A percentile compares a stretch with the other conserved stretches of the same genome.
These are phyloP conservation scores for Rhizophagus prolifer DNA, from an alignment of 192 early-diverging fungal genomes.

Conservation along the genomic window DNA sequence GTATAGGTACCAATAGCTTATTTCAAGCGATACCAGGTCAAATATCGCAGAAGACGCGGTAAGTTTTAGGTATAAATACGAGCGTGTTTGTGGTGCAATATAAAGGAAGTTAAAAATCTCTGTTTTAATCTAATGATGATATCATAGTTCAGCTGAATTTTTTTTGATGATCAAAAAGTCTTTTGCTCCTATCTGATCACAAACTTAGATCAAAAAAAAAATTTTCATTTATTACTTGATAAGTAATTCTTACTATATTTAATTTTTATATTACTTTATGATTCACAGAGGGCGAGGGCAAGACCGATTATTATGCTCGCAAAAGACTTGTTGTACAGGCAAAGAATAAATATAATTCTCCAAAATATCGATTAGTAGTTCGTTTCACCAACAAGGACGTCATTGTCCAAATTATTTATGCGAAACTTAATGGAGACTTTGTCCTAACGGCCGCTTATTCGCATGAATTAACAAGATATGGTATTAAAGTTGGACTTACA, in stretches of 20 bases:
- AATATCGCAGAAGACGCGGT: conserved; percentile 99
- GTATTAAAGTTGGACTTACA: conserved; percentile 97
- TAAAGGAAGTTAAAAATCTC: background rate
- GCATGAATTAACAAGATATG: conserved; percentile 95
- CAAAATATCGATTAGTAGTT: conserved; percentile 99
- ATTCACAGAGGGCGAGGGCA: conserved; percentile 95
- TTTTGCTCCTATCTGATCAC: conserved; percentile 92
- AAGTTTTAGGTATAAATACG: conserved; percentile 37
- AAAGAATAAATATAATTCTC: conserved; percentile 99
- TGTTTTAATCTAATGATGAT: conserved; percentile 64
- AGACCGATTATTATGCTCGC: conserved; percentile 99
- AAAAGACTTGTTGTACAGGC: conserved; percentile 98
- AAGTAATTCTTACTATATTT: background rate
- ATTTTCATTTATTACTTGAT: background rate
- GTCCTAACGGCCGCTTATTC: conserved; percentile 94
- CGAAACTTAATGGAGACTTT: conserved; percentile 97
- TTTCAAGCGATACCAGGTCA: conserved; percentile 99
- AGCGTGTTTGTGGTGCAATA: background rate
- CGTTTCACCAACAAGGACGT: conserved; percentile 99
- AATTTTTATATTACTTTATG: conserved; percentile 9
- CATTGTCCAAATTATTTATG: conserved; percentile 95
- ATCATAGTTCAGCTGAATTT: conserved; percentile 81
- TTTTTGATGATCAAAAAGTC: conserved; percentile 61
- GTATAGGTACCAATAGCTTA: conserved; percentile 71
- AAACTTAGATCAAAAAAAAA: background rate